phyloP scores from a whole-genome alignment of 2,329 filamentous ascomycete species.

The Lojkania enalia region DNA sequence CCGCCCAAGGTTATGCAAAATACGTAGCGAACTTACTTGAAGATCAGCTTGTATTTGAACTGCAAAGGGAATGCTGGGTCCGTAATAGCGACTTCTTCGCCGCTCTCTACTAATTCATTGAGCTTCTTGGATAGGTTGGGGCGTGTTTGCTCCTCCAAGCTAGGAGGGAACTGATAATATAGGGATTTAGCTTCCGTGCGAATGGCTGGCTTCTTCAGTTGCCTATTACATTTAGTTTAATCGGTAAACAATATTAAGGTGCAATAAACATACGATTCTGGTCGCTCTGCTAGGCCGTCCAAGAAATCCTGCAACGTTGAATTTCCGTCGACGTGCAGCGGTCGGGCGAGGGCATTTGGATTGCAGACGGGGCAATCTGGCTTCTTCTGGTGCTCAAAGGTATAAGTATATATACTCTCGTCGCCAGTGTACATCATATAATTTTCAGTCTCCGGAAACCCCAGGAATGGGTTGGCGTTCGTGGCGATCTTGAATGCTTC shows the following conservation, averaged over 20 bases:
- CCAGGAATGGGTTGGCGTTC: slow-evolving; percentile 76
- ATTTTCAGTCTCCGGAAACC: slow-evolving; percentile 69
- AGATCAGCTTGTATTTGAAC: slow-evolving; percentile 60
- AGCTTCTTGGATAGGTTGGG: slow-evolving; percentile 81
- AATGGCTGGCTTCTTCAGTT: slow-evolving; percentile 91
- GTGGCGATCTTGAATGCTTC: slow-evolving; percentile 95
- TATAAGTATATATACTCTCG: slow-evolving; percentile 95
- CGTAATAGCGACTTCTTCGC: slow-evolving; percentile 88
- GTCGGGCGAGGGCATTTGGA: slow-evolving; percentile 67
- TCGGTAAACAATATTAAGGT: background rate
- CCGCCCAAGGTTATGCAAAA: too few species aligned
- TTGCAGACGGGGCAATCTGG: slow-evolving; percentile 94
- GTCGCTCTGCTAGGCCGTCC: slow-evolving; percentile 77
- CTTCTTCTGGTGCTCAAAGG: slow-evolving; percentile 93
- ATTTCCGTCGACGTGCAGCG: slow-evolving; percentile 70
- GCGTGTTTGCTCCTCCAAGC: slow-evolving; percentile 81
- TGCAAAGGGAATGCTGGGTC: slow-evolving; percentile 85
- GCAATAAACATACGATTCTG: slow-evolving; percentile 69
- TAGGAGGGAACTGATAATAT: slow-evolving; percentile 83
- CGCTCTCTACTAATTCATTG: slow-evolving; percentile 73
- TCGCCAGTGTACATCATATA: slow-evolving; percentile 99
- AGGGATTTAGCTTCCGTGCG: slow-evolving; percentile 79
- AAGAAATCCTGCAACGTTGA: slow-evolving; percentile 81
- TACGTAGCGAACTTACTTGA: background rate
- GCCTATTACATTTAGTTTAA: slow-evolving; percentile 45